A percentile compares a stretch with the other conserved stretches of the same genome.
Conservation (phyloP, 306 rosid genomes). For the Cucurbita maxima region DNA sequence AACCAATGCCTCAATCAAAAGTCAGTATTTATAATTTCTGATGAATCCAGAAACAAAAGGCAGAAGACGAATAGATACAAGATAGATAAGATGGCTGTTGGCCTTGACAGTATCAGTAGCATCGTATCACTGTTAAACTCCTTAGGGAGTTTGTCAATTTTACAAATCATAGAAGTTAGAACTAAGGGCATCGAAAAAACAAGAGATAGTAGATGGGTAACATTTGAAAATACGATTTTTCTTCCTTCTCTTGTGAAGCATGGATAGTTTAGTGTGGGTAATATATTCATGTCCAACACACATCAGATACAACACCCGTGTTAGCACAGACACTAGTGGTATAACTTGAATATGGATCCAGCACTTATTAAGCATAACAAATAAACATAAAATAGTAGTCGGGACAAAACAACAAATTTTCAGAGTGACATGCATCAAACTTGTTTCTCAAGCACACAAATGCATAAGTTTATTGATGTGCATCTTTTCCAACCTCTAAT, state of each 20-base stretch:
- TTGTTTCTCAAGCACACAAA: background rate
- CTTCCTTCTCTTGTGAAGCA: background rate
- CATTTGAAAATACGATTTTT: background rate
- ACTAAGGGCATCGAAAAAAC: background rate
- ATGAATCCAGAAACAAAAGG: background rate
- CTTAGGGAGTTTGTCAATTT: background rate
- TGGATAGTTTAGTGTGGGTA: background rate
- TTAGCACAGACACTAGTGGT: too few species aligned
- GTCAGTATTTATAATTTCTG: background rate
- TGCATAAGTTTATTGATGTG: background rate
- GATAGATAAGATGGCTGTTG: background rate
- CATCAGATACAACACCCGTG: background rate
- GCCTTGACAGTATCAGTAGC: background rate
- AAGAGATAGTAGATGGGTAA: background rate
- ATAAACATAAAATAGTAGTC: background rate
- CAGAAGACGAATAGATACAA: background rate
- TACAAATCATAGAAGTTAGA: background rate
- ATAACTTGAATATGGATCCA: too few species aligned
- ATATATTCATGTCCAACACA: background rate
- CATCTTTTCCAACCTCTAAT: background rate
- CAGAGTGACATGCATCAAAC: background rate
- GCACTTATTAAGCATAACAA: background rate
- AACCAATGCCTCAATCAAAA: background rate
- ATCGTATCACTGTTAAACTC: background rate
- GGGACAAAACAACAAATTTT: too few species aligned